Percentiles rank a stretch among this genome's conserved stretches.
Evolutionary conservation across 1,284 basidiomycete genomes (phyloP).

Genomic region (Papiliotrema terrestris): DNA sequence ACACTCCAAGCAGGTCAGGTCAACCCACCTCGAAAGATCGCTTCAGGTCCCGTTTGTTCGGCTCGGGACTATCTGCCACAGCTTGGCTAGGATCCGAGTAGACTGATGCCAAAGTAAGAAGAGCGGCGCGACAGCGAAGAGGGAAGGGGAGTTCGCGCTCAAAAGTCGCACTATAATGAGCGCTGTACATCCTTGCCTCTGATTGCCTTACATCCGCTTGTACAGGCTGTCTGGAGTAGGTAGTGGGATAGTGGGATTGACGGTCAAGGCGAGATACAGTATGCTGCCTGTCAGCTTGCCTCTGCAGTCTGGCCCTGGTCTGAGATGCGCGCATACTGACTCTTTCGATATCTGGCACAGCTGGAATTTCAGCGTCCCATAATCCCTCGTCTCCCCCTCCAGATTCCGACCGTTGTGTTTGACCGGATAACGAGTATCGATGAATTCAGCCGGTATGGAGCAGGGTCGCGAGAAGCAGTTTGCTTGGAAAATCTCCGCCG

Average conservation of each 20-base stretch:
- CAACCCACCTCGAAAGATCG: slow-evolving; percentile 17
- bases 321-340: not conserved
- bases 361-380: slow-evolving; percentile 23
- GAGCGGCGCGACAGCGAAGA: slow-evolving; percentile 27
- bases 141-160: slow-evolving; percentile 26
- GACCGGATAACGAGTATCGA: slow-evolving; percentile 16
- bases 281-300: slow-evolving; percentile 3
- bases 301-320: too few species aligned
- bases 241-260: not conserved
- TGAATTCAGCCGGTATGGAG: slow-evolving; percentile 11
- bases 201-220: slow-evolving; percentile 6
- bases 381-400: slow-evolving; percentile 1
- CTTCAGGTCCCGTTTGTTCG: slow-evolving; percentile 17
- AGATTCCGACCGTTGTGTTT: not conserved
- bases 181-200: not conserved
- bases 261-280: slow-evolving; percentile 6
- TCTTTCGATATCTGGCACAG: slow-evolving; percentile 15
- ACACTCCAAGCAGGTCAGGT: not conserved
- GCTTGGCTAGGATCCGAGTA: slow-evolving; percentile 24
- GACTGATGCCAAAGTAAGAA: slow-evolving; percentile 20
- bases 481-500: slow-evolving; percentile 28
- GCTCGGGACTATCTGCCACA: slow-evolving; percentile 18
- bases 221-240: slow-evolving; percentile 4
- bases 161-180: slow-evolving; percentile 10
- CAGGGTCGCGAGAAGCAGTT: slow-evolving; percentile 32